Conservation (phyloP, 2,329 filamentous ascomycete genomes). For the Monosporascus sp. region DNA sequence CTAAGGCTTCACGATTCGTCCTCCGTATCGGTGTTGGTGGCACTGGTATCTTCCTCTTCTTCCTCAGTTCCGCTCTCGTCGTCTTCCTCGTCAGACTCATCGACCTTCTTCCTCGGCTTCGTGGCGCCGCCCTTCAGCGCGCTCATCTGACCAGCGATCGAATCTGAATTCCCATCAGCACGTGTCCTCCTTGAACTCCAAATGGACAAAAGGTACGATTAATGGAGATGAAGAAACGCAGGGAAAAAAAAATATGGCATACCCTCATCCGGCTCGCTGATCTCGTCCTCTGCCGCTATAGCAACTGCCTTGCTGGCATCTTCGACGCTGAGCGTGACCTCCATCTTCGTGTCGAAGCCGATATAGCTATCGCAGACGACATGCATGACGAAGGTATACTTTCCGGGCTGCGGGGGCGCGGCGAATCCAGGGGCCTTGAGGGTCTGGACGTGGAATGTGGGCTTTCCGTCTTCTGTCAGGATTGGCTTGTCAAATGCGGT, state of each 20-base stretch:
- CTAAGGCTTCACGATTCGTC: slow-evolving; percentile 42
- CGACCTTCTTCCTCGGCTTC: slow-evolving; percentile 53
- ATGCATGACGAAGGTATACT: slow-evolving; percentile 94
- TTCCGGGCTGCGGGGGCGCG: slow-evolving; percentile 83
- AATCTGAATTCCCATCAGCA: slow-evolving; percentile 53
- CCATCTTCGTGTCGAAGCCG: slow-evolving; percentile 87
- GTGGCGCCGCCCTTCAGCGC: slow-evolving; percentile 68
- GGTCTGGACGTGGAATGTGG: slow-evolving; percentile 92
- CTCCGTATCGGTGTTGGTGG: slow-evolving; percentile 65
- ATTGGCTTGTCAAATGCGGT: slow-evolving; percentile 86
- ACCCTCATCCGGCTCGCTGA: slow-evolving; percentile 98
- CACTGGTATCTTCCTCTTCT: slow-evolving; percentile 61
- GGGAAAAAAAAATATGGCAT: slow-evolving; percentile 34
- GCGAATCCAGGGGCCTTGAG: slow-evolving; percentile 89
- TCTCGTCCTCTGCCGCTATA: slow-evolving; percentile 84
- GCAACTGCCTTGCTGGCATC: slow-evolving; percentile 80
- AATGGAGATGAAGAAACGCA: no score
- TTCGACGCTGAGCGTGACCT: slow-evolving; percentile 84
- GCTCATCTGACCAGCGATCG: slow-evolving; percentile 85
- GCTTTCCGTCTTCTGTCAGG: slow-evolving; percentile 72
- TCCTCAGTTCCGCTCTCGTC: slow-evolving; percentile 83
- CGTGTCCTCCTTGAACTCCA: background rate
- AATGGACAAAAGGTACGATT: no score
- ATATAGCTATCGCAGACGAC: slow-evolving; percentile 92
- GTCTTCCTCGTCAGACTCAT: slow-evolving; percentile 57